Base-by-base conservation (phyloP, 805 yeast genomes). In the Ogataea methylovora region DNA sequence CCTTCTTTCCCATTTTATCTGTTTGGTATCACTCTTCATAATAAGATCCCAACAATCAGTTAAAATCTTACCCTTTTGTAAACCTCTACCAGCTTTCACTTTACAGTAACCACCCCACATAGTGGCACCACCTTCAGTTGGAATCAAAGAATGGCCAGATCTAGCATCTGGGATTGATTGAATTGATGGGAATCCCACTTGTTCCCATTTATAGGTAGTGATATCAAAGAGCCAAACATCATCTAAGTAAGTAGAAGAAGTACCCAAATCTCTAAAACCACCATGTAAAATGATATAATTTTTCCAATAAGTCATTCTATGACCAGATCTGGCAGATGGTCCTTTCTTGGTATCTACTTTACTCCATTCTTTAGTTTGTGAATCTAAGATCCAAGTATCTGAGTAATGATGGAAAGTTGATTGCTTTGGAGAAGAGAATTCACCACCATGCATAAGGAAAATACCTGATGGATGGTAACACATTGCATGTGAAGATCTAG, bases 221-320 rank as follows among this genome's bases (percentile, higher is more conserved):
- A 88, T 72, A 57, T 90, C 97, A 61, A 90, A 90, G 5, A 87
- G 71, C 98, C 98, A 90, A 37, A 85, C 57, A 54, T 90, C 98
- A 46, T 73, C 69, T 39, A 87, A 60, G 54, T 90, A 90, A 0
- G 94, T 76, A 0, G 97, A 83, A 27, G 81, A 78, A 10, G 79
- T 57, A 11, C 95, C 94, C 46, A 88, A 65, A 56, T 90, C 98
- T 49, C 95, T 68, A 60, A 92, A 90, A 1, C 98, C 98, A 34
- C 98, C 98, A 48, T 72, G 84, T 46, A 92, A 51, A 13, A 92
- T 67, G 31, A 90, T 72, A 48, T 72, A 88, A 54, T 92, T 88
- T 58, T 92, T 88, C 97, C 97, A 90, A 16, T 70, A 76, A 1
- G 92, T 71, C 72, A 90, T 71, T 44, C 97, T 67, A 52, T 87